Percentiles rank a stretch among this genome's conserved stretches.
phyloP scores from a whole-genome alignment of 768 basidiomycete species.

The Cystofilobasidium ferigula region DNA sequence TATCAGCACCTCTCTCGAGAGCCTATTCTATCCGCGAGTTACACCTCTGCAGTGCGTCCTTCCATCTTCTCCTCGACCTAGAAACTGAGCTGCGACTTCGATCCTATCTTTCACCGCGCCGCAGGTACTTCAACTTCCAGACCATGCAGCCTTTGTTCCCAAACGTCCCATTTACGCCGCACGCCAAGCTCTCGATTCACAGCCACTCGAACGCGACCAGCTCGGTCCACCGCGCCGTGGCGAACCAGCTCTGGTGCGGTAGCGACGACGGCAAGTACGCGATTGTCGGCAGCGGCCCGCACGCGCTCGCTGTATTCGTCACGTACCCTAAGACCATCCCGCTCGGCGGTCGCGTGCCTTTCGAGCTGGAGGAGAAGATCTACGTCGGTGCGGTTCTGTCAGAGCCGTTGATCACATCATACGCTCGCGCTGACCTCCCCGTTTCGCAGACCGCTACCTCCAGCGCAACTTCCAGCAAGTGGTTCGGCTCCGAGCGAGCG shows the following conservation, averaged over 20 bases:
- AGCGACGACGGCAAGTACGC: background rate
- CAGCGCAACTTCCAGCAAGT: background rate
- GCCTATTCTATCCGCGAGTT: background rate
- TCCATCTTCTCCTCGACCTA: no score
- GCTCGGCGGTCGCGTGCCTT: background rate
- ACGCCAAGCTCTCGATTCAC: background rate
- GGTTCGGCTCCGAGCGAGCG: background rate
- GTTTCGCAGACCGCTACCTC: slow-evolving; percentile 10
- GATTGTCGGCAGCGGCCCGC: background rate
- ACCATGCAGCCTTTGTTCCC: background rate
- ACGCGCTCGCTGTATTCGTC: background rate
- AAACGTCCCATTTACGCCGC: background rate
- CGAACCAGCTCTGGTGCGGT: background rate
- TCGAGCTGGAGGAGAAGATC: slow-evolving; percentile 15
- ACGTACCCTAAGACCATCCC: background rate
- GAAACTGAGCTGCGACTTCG: background rate
- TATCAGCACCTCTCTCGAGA: background rate
- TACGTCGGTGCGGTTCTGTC: slow-evolving; percentile 9
- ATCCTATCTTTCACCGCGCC: background rate
- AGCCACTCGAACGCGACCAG: background rate
- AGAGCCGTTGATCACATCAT: background rate
- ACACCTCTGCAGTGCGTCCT: background rate
- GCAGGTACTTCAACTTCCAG: background rate
- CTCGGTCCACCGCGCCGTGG: background rate
- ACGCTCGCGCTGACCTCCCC: background rate